Evolutionary conservation across 805 yeast species (phyloP).

Genomic region (Ogataea methylovora): DNA sequence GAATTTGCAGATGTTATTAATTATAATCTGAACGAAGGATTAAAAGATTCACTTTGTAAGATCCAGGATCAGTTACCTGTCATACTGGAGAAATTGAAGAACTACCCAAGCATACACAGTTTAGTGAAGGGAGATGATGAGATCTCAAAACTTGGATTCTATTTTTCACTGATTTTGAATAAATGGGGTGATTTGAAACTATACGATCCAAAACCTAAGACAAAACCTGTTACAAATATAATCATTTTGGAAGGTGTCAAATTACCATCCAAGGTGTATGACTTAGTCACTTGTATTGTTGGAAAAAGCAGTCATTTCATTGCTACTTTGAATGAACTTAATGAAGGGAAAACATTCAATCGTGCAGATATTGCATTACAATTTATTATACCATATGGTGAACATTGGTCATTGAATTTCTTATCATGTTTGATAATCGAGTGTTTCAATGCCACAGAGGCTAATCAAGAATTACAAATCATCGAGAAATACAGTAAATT

Average conservation of each 20-base stretch:
- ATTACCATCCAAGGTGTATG: constrained; percentile 50
- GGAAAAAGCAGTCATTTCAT: constrained; percentile 21
- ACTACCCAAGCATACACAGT: neutral
- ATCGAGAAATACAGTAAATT: constrained; percentile 26
- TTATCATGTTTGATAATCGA: constrained; percentile 12
- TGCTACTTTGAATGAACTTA: constrained; percentile 18
- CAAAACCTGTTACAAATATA: constrained; percentile 38
- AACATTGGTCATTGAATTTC: constrained; percentile 38
- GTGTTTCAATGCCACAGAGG: constrained; percentile 6
- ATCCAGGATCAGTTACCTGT: constrained; percentile 11
- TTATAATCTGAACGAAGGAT: constrained; percentile 9
- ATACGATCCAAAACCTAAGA: constrained; percentile 23
- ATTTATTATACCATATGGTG: constrained; percentile 43
- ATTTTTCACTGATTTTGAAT: constrained; percentile 42
- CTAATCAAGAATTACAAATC: constrained; percentile 10
- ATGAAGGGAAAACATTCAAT: constrained; percentile 15
- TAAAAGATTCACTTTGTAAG: constrained; percentile 11
- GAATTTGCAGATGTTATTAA: neutral
- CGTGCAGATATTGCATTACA: constrained; percentile 57
- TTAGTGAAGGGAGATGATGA: constrained; percentile 6
- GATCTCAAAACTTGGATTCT: constrained; percentile 24
- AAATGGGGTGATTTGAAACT: constrained; percentile 39
- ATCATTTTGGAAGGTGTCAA: constrained; percentile 67
- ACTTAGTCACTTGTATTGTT: constrained; percentile 38
- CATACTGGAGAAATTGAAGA: constrained; percentile 10